These are phyloP conservation scores for Calonectria fujianensis DNA, from an alignment of 2,329 filamentous ascomycete species.

Conservation along the genomic window DNA sequence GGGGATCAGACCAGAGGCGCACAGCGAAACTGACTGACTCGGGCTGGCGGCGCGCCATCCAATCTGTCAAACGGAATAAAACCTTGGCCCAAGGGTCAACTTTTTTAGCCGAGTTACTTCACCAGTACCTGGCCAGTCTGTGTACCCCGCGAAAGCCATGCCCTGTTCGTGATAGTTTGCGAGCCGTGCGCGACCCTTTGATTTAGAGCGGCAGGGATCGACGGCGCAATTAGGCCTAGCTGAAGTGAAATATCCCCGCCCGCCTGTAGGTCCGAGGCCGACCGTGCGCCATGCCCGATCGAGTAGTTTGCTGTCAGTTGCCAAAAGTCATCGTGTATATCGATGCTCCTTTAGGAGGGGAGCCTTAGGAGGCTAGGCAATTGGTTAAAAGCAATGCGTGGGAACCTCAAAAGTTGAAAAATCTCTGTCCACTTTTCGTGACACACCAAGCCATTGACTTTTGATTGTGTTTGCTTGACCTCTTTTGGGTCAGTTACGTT, in stretches of 20 bases:
- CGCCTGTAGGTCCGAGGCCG: slow-evolving; percentile 7
- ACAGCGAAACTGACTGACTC: neutral
- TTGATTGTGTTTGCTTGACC: neutral
- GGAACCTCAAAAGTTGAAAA: neutral
- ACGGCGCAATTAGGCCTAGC: slow-evolving; percentile 42
- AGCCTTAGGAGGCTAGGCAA: neutral
- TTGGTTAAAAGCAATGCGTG: slow-evolving; percentile 4
- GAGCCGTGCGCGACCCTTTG: slow-evolving; percentile 19
- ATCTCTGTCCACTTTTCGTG: slow-evolving; percentile 3
- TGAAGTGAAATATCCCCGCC: slow-evolving; percentile 11
- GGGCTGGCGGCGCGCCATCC: neutral
- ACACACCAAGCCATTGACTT: neutral
- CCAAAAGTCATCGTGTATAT: neutral
- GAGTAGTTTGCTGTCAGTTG: neutral
- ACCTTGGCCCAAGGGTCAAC: slow-evolving; percentile 3
- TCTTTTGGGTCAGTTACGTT: neutral
- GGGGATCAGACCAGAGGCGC: neutral
- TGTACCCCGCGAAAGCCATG: slow-evolving; percentile 11
- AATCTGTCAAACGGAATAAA: neutral
- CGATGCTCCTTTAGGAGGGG: neutral
- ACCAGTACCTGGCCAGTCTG: neutral
- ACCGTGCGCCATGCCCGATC: neutral
- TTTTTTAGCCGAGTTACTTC: neutral
- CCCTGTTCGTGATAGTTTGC: slow-evolving; percentile 18
- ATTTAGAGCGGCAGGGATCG: slow-evolving; percentile 29